These are phyloP conservation scores for Gymnopilus dilepis DNA, from an alignment of 768 basidiomycete species.

Conservation along the genomic window DNA sequence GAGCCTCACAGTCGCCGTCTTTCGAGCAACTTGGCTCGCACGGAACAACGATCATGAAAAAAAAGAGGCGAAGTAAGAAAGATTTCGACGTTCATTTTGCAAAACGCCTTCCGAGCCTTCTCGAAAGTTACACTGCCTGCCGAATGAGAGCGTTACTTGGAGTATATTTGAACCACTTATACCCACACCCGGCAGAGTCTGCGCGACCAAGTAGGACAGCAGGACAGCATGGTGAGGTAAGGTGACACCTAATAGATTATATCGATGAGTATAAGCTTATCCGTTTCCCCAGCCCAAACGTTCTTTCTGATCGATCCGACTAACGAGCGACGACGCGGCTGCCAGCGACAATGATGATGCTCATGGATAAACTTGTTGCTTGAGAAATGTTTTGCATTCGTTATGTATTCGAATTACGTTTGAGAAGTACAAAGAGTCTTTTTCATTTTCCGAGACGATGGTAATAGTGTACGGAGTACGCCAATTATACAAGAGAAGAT, in stretches of 20 bases:
- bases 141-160: background rate
- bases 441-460: background rate
- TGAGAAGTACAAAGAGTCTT: background rate
- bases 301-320: background rate
- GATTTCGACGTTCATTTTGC: conserved; percentile 5
- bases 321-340: background rate
- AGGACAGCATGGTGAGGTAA: conserved; percentile 6
- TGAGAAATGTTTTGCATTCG: background rate
- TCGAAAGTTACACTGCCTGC: background rate
- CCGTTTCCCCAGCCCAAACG: background rate
- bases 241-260: conserved; percentile 3
- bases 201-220: background rate
- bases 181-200: background rate
- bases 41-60: conserved; percentile 5
- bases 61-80: no score
- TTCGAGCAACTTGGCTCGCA: background rate
- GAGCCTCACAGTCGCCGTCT: conserved; percentile 1
- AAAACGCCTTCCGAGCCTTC: background rate
- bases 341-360: background rate
- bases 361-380: conserved; percentile 2
- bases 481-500: background rate
- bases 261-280: background rate
- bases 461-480: background rate
- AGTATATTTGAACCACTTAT: conserved; percentile 8
- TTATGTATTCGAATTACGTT: background rate